These are phyloP conservation scores for Arthroderma sp. DNA, from an alignment of 2,329 filamentous ascomycete genomes.

Conservation along the genomic window DNA sequence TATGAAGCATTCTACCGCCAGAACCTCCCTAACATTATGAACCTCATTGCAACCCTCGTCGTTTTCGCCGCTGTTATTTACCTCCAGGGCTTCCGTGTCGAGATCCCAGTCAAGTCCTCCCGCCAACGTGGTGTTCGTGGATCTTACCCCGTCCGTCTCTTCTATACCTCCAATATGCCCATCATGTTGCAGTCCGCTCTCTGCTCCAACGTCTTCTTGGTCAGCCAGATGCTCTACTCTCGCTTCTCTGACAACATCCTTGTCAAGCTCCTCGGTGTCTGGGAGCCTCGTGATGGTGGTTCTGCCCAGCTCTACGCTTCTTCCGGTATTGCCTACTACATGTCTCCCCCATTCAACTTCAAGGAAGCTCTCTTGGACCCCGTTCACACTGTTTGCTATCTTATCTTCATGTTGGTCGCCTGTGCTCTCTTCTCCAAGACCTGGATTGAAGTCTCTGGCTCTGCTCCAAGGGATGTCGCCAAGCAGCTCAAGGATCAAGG, in stretches of 20 bases:
- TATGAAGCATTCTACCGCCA: constrained; percentile 98
- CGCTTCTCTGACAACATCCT: constrained; percentile 98
- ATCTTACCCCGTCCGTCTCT: constrained; percentile 94
- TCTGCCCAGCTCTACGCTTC: constrained; percentile 89
- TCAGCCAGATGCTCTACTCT: constrained; percentile 98
- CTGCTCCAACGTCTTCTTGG: constrained; percentile 97
- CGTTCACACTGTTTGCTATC: constrained; percentile 90
- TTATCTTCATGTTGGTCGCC: constrained; percentile 93
- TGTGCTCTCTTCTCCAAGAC: constrained; percentile 99
- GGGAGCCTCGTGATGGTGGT: constrained; percentile 84
- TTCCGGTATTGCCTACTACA: constrained; percentile 97
- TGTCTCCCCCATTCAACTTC: constrained; percentile 96
- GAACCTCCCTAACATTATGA: constrained; percentile 99
- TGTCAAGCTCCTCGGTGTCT: constrained; percentile 92
- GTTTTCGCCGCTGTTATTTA: constrained; percentile 99
- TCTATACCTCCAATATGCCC: constrained; percentile 99
- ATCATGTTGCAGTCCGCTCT: constrained; percentile 99
- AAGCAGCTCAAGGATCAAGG: constrained; percentile 99
- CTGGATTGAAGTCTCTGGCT: constrained; percentile 98
- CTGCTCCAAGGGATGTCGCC: constrained; percentile 91
- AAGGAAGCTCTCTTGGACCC: constrained; percentile 93
- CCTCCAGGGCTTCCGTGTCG: constrained; percentile 97
- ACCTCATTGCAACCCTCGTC: constrained; percentile 79
- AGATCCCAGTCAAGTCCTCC: constrained; percentile 98
- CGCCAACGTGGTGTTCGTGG: constrained; percentile 97